Evolutionary conservation across 352 stramenopile species (phyloP), one percentile per base, ranked within the genome.

Genomic region (Phytophthora tentaculata): DNA sequence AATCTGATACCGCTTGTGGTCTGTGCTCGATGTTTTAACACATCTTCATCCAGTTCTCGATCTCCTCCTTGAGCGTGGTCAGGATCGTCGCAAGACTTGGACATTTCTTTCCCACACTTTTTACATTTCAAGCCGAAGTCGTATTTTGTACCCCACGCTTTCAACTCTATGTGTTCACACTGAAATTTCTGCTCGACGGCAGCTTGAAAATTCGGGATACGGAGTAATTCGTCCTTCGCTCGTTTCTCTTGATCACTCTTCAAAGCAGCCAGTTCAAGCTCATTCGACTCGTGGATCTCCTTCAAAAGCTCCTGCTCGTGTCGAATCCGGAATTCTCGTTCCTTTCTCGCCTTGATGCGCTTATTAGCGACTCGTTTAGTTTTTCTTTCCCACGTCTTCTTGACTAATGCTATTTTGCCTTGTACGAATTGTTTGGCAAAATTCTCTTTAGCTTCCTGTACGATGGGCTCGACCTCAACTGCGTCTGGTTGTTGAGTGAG

Each of bases 351-450:
- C 12, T 76, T 73, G 5, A 71, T 70, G 0, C 84, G 76, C 23
- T 86, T 77, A 8, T 83, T 81, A 0, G 57, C 56, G 0, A 90
- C 61, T 0, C 83, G 81, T 12, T 76, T 79, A 7, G 80, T 81
- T 63, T 91, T 91, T 17, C 86, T 58, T 48, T 88, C 73, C 86
- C 86, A 94, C 0, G 83, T 92, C 44, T 94, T 94, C 45, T 72
- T 78, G 3, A 88, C 72, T 7, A 93, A 53, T 1, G 84, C 77
- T 0, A 94, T 43, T 37, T 84, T 77, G 0, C 84, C 80, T 23
- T 82, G 65, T 1, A 91, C 78, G 44, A 81, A 92, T n/a, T 84
- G 74, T 14, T 52, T 39, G 0, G 82, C 83, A 65, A 83, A 94
- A 3, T 67, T 73, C 26, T 85, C 71, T 52, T 91, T 91, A 0